These are phyloP conservation scores for Fusarium longipes DNA, from an alignment of 2,329 filamentous ascomycete species.

Conservation along the genomic window DNA sequence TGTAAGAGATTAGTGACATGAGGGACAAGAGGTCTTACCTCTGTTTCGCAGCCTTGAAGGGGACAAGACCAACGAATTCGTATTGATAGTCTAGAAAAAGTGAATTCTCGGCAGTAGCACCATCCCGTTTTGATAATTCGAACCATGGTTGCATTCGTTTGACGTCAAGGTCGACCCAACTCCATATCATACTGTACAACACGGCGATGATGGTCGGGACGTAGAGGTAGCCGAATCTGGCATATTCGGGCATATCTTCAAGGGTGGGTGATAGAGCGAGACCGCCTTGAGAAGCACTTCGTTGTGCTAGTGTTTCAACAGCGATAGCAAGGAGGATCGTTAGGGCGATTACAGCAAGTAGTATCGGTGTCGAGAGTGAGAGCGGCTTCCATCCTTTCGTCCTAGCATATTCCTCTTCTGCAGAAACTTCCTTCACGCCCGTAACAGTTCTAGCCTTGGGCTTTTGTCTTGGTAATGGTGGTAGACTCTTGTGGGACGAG, in stretches of 20 bases:
- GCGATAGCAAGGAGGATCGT: conserved; percentile 56
- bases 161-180: conserved; percentile 68
- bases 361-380: conserved; percentile 48
- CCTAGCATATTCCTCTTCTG: accelerated
- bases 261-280: conserved; percentile 45
- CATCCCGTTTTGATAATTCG: conserved; percentile 61
- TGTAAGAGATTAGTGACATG: neutral
- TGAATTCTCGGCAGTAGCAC: conserved; percentile 58
- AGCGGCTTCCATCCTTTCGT: conserved; percentile 40
- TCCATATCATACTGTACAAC: conserved; percentile 66
- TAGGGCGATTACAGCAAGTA: conserved; percentile 51
- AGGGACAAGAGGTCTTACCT: neutral
- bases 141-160: conserved; percentile 71
- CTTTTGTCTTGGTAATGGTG: neutral
- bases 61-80: conserved; percentile 51
- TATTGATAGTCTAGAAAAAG: conserved; percentile 65
- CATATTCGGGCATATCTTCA: conserved; percentile 51
- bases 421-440: neutral
- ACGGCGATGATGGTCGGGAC: conserved; percentile 66
- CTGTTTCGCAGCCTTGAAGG: conserved; percentile 46
- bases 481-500: conserved; percentile 17
- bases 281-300: conserved; percentile 56
- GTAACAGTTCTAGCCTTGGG: neutral
- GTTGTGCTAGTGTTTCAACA: conserved; percentile 58
- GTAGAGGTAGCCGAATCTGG: conserved; percentile 60